Base-by-base conservation (phyloP, 2,329 filamentous ascomycete genomes). In the Diplodia sapinea region DNA sequence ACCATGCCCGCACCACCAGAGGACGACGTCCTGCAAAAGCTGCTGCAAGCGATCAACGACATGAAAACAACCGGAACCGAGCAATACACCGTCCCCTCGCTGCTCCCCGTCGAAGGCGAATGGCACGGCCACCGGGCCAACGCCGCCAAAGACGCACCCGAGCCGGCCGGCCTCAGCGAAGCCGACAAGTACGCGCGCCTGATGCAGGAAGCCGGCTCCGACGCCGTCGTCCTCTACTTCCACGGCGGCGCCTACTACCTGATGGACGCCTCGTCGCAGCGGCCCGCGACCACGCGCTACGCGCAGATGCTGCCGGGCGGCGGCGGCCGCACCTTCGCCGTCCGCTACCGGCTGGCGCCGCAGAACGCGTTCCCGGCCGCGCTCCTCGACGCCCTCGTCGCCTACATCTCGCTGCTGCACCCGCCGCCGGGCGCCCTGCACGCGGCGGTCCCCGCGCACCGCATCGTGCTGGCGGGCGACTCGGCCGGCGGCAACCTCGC, bases 241-340 rank as follows among this genome's bases (percentile, higher is more conserved):
- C 91, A 94, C 76, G 91, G 91, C 69, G 92, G 91, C 65, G 91
- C 88, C 4, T 91, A 90, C 79, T 93, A 83, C 71, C 83, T 93
- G 33, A 84, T 90, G 73, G 91, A 94, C 72, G 91, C 91, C 17
- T 78, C 84, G 1, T 88, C 87, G 0, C 89, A 93, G 73, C 86
- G 92, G 2, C 76, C 81, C 0, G 78, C 84, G 0, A 84, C 83
- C 20, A 86, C 85, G 68, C 86, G 84, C 63, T 79, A 94, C 15
- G 90, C 91, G 26, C 88, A 89, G 7, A 47, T 47, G 43, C 17
- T 47, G 1, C 43, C 43, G 74, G 76, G 88, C 67, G 89, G 87
- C 0, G 85, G 86, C 29, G 91, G 91, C 2, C 84, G 90, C 7
- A 88, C 88, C 49, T 91, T 91, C 79, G 89, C 86, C 36, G 88